Evolutionary conservation across 2,329 filamentous ascomycete genomes (phyloP).

Genomic region (Lasiodiplodia citricola): DNA sequence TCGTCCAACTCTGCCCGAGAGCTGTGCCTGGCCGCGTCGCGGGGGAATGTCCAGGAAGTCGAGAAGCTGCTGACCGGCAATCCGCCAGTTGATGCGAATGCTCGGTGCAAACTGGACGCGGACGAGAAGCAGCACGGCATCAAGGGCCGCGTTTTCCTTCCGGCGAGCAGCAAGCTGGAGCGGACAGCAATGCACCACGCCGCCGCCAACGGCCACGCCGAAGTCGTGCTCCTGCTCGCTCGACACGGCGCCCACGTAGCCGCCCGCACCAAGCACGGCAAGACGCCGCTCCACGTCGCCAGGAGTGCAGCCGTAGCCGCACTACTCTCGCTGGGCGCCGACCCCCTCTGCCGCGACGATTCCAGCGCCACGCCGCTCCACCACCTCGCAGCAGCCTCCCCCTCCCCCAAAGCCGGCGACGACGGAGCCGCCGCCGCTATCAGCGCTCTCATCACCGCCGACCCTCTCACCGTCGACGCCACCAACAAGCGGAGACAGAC

Average conservation of each 20-base stretch:
- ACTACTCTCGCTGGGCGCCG: neutral
- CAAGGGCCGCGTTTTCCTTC: neutral
- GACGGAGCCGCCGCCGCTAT: neutral
- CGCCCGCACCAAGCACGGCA: neutral
- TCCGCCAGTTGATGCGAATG: too few relatives aligned
- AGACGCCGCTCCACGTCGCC: neutral
- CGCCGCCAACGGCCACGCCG: neutral
- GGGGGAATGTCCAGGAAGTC: too few relatives aligned
- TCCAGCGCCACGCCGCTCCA: neutral
- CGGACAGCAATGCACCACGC: neutral
- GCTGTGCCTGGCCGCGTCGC: too few relatives aligned
- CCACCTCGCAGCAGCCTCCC: neutral
- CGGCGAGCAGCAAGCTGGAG: neutral
- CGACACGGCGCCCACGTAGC: neutral
- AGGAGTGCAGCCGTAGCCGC: neutral
- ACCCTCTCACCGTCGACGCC: neutral
- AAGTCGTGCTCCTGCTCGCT: neutral
- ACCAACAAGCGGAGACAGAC: neutral
- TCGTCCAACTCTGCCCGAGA: too few relatives aligned
- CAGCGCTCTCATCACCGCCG: neutral
- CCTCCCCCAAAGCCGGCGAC: too few relatives aligned
- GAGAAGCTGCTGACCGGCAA: too few relatives aligned
- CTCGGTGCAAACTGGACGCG: too few relatives aligned
- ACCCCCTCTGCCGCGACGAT: neutral
- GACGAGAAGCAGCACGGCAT: neutral